Evolutionary conservation across 108 stramenopile genomes (phyloP).

Genomic region (Skeletonema marinoi): DNA sequence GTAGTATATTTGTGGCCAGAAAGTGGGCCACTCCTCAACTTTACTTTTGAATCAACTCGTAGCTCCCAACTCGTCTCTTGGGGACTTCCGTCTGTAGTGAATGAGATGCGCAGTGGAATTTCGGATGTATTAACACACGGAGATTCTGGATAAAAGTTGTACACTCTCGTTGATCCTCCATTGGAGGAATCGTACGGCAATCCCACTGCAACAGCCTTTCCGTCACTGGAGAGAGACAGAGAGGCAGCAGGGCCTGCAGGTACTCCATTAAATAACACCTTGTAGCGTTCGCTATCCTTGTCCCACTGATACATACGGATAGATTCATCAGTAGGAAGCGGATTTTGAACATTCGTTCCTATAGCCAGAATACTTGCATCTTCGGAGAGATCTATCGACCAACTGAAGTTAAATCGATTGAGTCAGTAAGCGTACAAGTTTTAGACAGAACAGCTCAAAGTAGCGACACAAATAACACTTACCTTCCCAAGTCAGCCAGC

Average conservation of each 20-base stretch:
- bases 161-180: slow-evolving; percentile 16
- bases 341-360: background rate
- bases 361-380: slow-evolving; percentile 16
- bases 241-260: background rate
- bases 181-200: slow-evolving; percentile 2
- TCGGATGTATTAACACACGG: background rate
- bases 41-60: background rate
- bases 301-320: slow-evolving; percentile 6
- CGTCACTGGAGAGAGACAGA: slow-evolving; percentile 13
- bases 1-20: slow-evolving; percentile 3
- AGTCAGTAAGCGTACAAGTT: too few species aligned
- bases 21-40: background rate
- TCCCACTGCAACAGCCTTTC: slow-evolving; percentile 8
- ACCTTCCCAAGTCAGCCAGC: too few species aligned
- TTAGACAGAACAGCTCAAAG: too few species aligned
- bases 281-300: slow-evolving; percentile 4
- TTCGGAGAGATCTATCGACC: slow-evolving; percentile 5
- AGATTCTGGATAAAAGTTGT: background rate
- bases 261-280: background rate
- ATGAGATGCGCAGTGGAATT: background rate
- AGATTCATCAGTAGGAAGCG: background rate
- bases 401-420: background rate
- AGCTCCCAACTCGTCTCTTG: slow-evolving; percentile 7
- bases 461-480: too few species aligned
- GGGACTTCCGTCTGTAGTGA: slow-evolving; percentile 16